Conservation (phyloP, 2,329 filamentous ascomycete species). For the Neofusicoccum parvum region DNA sequence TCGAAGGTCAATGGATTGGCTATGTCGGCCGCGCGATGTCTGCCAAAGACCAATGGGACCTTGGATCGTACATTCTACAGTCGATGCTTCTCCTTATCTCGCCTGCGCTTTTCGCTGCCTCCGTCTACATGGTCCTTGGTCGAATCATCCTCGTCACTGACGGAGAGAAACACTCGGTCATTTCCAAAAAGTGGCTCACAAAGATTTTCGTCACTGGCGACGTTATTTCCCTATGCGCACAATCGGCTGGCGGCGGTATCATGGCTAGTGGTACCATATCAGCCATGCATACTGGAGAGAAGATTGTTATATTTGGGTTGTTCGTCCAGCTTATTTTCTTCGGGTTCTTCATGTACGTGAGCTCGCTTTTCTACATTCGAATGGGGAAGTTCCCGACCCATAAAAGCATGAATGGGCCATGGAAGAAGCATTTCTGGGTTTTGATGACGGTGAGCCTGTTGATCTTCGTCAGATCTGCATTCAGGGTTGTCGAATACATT, state of each 20-base stretch:
- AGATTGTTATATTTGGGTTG: conserved; percentile 53
- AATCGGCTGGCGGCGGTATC: conserved; percentile 6
- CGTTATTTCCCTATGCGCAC: conserved; percentile 40
- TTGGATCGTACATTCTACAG: conserved; percentile 47
- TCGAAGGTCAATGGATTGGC: conserved; percentile 52
- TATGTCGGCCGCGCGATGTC: conserved; percentile 52
- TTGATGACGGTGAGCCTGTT: conserved; percentile 49
- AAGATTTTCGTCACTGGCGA: conserved; percentile 47
- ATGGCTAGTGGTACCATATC: background rate
- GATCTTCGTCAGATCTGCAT: conserved; percentile 53
- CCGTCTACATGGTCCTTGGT: conserved; percentile 48
- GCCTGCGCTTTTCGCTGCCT: conserved; percentile 50
- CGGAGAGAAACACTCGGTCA: conserved; percentile 39
- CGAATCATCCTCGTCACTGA: conserved; percentile 41
- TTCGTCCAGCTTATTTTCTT: conserved; percentile 55
- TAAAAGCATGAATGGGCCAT: background rate
- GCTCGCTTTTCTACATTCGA: conserved; percentile 33
- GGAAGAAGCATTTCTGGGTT: conserved; percentile 40
- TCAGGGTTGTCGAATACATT: conserved; percentile 53
- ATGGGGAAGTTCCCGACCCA: conserved; percentile 26
- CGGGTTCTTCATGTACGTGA: conserved; percentile 48
- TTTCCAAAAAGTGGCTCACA: conserved; percentile 41
- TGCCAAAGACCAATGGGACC: conserved; percentile 33
- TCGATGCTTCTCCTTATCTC: conserved; percentile 48
- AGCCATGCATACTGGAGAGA: conserved; percentile 33